These are phyloP conservation scores for Fagopyrum homotropicum DNA, from an alignment of 148 eudicot species.

Conservation along the genomic window DNA sequence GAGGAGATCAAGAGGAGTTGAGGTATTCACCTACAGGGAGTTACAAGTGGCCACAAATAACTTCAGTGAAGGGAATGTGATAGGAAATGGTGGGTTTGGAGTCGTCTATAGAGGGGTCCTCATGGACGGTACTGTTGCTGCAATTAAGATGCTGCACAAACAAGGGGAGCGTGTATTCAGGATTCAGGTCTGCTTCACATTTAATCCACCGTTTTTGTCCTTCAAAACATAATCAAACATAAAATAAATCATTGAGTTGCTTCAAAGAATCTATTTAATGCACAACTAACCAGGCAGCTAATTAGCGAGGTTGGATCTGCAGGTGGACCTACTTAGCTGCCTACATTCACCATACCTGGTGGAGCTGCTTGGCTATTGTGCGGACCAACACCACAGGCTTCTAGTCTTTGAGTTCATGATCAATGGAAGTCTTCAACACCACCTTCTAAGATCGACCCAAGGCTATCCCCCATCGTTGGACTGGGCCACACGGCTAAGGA, in stretches of 20 bases:
- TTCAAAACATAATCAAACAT: too few relatives aligned
- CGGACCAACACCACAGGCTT: constrained; percentile 77
- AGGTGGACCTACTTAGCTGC: constrained; percentile 90
- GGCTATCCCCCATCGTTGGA: constrained; percentile 35
- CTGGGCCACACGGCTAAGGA: constrained; percentile 68
- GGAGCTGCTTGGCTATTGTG: constrained; percentile 84
- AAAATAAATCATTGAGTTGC: too few relatives aligned
- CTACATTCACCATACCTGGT: constrained; percentile 61
- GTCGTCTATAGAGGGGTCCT: constrained; percentile 73
- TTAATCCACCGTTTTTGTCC: too few relatives aligned
- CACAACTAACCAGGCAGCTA: not conserved
- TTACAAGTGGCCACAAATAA: constrained; percentile 64
- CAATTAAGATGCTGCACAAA: constrained; percentile 62
- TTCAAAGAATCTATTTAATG: too few relatives aligned
- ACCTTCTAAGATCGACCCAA: constrained; percentile 39
- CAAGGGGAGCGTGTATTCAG: constrained; percentile 85
- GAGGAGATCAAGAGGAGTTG: constrained; percentile 47
- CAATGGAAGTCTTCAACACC: constrained; percentile 60
- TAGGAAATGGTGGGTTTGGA: constrained; percentile 65
- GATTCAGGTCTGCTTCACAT: constrained; percentile 43
- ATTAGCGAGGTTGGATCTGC: constrained; percentile 6
- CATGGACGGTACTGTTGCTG: constrained; percentile 59
- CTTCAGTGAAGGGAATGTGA: constrained; percentile 55
- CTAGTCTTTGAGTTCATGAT: constrained; percentile 76
- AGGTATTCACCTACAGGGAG: constrained; percentile 83